phyloP scores from a whole-genome alignment of 805 yeast genomes.

The Yamadazyma akitaensis region DNA sequence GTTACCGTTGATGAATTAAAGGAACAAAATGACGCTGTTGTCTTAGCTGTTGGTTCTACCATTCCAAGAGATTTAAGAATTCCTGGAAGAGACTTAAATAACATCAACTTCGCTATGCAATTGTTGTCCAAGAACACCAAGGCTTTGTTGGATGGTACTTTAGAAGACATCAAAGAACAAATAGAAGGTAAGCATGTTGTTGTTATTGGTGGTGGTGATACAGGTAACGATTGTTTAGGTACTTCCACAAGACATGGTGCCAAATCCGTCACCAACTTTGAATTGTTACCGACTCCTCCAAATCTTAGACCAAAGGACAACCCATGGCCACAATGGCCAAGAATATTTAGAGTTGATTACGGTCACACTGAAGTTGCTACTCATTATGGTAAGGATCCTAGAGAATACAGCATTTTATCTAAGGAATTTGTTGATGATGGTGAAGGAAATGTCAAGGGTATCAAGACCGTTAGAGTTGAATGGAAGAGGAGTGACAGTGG shows the following conservation, averaged over 20 bases:
- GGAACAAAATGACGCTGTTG: slow-evolving; percentile 70
- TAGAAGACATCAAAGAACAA: slow-evolving; percentile 69
- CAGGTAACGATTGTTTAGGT: slow-evolving; percentile 98
- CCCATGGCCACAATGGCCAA: slow-evolving; percentile 99
- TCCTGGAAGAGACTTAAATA: slow-evolving; percentile 88
- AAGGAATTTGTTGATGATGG: slow-evolving; percentile 95
- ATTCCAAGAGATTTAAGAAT: slow-evolving; percentile 93
- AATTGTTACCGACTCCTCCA: slow-evolving; percentile 91
- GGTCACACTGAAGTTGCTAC: slow-evolving; percentile 95
- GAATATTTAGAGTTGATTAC: slow-evolving; percentile 95
- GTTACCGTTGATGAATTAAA: slow-evolving; percentile 68
- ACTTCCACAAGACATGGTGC: slow-evolving; percentile 98
- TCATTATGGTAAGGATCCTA: slow-evolving; percentile 95
- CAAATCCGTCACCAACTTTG: slow-evolving; percentile 88
- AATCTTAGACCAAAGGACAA: slow-evolving; percentile 83
- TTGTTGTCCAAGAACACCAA: slow-evolving; percentile 81
- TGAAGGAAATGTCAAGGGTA: slow-evolving; percentile 91
- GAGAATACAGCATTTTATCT: slow-evolving; percentile 92
- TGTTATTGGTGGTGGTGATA: slow-evolving; percentile 99
- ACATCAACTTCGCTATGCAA: slow-evolving; percentile 94
- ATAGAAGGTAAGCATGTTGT: slow-evolving; percentile 85
- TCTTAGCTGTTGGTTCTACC: slow-evolving; percentile 91
- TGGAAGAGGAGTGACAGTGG: slow-evolving; percentile 96
- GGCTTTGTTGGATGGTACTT: slow-evolving; percentile 76
- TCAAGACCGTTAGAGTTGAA: slow-evolving; percentile 94